phyloP scores from a whole-genome alignment of 192 early-diverging fungal genomes.

The Backusella sp. region DNA sequence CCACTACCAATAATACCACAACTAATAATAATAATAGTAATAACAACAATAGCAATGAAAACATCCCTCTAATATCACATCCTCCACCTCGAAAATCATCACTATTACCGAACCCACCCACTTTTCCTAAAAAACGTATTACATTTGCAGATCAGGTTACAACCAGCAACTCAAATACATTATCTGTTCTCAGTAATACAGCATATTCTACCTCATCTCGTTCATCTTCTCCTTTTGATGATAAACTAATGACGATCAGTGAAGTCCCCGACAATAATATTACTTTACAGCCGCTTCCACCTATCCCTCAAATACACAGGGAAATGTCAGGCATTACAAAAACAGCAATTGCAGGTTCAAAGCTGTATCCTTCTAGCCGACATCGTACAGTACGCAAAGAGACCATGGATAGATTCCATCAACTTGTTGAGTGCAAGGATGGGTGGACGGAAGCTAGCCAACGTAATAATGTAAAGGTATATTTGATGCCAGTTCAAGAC shows the following conservation, averaged over 20 bases:
- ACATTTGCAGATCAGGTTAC: constrained; percentile 16
- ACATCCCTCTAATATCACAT: constrained; percentile 8
- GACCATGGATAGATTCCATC: constrained; percentile 36
- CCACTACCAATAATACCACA: not conserved
- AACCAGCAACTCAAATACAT: not conserved
- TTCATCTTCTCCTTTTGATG: constrained; percentile 11
- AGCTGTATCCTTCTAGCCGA: constrained; percentile 35
- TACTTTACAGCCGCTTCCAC: not conserved
- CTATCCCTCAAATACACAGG: not conserved
- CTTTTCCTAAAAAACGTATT: not conserved
- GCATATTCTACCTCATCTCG: constrained; percentile 13
- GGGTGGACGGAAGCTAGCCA: constrained; percentile 40
- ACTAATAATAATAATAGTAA: not conserved
- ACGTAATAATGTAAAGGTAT: constrained; percentile 36
- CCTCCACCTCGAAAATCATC: constrained; percentile 40
- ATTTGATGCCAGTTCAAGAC: constrained; percentile 35
- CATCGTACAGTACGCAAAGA: constrained; percentile 35
- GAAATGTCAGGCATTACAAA: not conserved
- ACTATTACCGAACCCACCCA: constrained; percentile 11
- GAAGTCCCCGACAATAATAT: not conserved
- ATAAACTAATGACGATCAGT: constrained; percentile 14
- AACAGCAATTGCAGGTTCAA: constrained; percentile 12
- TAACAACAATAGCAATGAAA: not conserved
- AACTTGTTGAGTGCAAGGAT: constrained; percentile 28
- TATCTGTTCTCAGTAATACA: not conserved